Conservation (phyloP, 1,139 yeast genomes). For the Yamadazyma triangularis region DNA sequence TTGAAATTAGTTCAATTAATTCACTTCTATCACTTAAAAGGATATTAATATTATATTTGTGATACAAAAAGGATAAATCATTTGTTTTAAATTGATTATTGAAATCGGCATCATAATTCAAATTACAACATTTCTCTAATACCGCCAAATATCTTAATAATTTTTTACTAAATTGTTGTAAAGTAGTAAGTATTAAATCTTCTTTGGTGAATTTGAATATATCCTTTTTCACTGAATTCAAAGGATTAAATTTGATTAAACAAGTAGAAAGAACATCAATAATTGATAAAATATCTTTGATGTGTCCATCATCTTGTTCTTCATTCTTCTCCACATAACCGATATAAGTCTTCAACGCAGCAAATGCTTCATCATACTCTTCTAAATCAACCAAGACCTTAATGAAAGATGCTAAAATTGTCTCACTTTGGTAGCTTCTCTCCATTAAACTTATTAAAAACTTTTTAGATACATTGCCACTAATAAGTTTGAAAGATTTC, state of each 20-base stretch:
- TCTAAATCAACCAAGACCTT: conserved; percentile 29
- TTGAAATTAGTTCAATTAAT: conserved; percentile 29
- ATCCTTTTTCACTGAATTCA: conserved; percentile 18
- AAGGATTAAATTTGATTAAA: conserved; percentile 34
- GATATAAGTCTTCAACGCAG: conserved; percentile 37
- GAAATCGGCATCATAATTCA: conserved; percentile 23
- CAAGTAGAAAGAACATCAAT: conserved; percentile 35
- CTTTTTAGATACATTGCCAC: conserved; percentile 22
- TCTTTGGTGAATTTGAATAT: conserved; percentile 25
- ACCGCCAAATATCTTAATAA: conserved; percentile 21
- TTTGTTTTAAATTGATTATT: conserved; percentile 9
- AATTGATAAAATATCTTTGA: conserved; percentile 32
- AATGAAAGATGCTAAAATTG: conserved; percentile 30
- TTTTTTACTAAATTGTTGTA: conserved; percentile 16
- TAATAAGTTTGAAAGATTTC: conserved; percentile 8
- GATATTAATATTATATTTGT: conserved; percentile 33
- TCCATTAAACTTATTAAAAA: conserved; percentile 28
- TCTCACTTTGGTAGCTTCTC: conserved; percentile 37
- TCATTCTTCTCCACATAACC: conserved; percentile 32
- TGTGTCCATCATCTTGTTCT: conserved; percentile 28
- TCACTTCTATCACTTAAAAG: conserved; percentile 26
- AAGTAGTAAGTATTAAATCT: conserved; percentile 18
- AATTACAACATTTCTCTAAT: conserved; percentile 21
- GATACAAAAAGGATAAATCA: conserved; percentile 34
- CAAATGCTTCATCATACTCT: conserved; percentile 43